Percentiles rank a stretch among this genome's conserved stretches.
phyloP scores from a whole-genome alignment of 1,139 yeast species.

The Zygosaccharomyces pseudobailii region DNA sequence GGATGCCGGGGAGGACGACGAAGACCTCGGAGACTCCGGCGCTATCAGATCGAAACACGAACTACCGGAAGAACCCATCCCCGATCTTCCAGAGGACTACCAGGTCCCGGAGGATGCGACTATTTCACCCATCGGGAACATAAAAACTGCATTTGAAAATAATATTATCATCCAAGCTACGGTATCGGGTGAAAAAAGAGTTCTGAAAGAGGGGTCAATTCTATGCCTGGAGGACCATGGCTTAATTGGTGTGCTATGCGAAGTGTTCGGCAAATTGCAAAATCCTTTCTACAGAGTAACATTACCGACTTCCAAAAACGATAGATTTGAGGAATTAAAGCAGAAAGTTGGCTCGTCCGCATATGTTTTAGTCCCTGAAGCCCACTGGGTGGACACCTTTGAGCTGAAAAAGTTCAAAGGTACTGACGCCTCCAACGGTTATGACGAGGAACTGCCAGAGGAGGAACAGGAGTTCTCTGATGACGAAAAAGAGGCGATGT shows the following conservation, averaged over 20 bases:
- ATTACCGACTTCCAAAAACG: constrained; percentile 48
- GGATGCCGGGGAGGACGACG: constrained; percentile 8
- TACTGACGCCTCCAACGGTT: constrained; percentile 90
- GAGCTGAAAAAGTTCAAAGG: constrained; percentile 68
- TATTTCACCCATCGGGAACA: constrained; percentile 68
- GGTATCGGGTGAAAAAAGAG: constrained; percentile 81
- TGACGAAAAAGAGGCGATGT: constrained; percentile 68
- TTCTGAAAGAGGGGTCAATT: constrained; percentile 75
- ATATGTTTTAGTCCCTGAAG: constrained; percentile 73
- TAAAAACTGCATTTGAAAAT: constrained; percentile 65
- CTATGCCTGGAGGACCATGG: constrained; percentile 71
- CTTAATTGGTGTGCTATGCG: constrained; percentile 78
- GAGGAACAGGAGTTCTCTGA: constrained; percentile 95
- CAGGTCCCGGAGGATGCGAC: constrained; percentile 54
- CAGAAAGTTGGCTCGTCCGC: constrained; percentile 54
- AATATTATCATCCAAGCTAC: constrained; percentile 69
- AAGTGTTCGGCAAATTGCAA: constrained; percentile 85
- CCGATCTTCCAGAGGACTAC: constrained; percentile 65
- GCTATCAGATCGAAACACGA: constrained; percentile 83
- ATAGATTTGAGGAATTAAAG: constrained; percentile 41
- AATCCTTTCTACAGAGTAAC: constrained; percentile 79
- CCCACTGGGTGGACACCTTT: constrained; percentile 75
- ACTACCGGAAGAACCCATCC: constrained; percentile 60
- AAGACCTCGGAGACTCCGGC: constrained; percentile 28
- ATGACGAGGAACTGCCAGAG: constrained; percentile 89